phyloP scores from a whole-genome alignment of 164 flowering plant species.

The Vitis amurensis region DNA sequence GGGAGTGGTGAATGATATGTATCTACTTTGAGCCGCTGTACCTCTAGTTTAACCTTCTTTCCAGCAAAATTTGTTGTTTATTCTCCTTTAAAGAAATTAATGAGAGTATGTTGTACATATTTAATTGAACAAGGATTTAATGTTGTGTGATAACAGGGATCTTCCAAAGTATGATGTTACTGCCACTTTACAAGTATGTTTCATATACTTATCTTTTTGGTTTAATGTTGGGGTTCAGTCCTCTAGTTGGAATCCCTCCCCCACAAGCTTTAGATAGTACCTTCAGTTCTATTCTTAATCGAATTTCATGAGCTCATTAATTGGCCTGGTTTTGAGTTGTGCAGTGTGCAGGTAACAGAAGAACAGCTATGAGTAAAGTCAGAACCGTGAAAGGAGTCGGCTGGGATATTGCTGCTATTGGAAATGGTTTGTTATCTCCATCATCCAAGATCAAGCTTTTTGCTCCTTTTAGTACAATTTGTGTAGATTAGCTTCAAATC shows the following conservation, averaged over 20 bases:
- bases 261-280: neutral
- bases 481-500: neutral
- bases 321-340: constrained; percentile 11
- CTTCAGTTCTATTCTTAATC: neutral
- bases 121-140: constrained; percentile 10
- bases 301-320: neutral
- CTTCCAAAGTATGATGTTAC: constrained; percentile 84
- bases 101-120: too few species aligned
- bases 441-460: neutral
- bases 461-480: neutral
- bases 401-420: constrained; percentile 92
- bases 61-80: neutral
- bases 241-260: neutral
- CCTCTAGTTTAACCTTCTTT: neutral
- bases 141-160: constrained; percentile 43
- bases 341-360: constrained; percentile 98
- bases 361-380: constrained; percentile 96
- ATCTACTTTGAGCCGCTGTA: neutral
- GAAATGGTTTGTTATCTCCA: constrained; percentile 68
- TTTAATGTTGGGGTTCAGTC: neutral
- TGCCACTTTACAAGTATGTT: constrained; percentile 82
- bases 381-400: constrained; percentile 92
- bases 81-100: neutral
- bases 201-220: neutral
- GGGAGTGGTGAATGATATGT: neutral